A percentile compares a stretch with the other conserved stretches of the same genome.
These are phyloP conservation scores for Vigna unguiculata DNA, from an alignment of 306 rosid species.

Conservation along the genomic window DNA sequence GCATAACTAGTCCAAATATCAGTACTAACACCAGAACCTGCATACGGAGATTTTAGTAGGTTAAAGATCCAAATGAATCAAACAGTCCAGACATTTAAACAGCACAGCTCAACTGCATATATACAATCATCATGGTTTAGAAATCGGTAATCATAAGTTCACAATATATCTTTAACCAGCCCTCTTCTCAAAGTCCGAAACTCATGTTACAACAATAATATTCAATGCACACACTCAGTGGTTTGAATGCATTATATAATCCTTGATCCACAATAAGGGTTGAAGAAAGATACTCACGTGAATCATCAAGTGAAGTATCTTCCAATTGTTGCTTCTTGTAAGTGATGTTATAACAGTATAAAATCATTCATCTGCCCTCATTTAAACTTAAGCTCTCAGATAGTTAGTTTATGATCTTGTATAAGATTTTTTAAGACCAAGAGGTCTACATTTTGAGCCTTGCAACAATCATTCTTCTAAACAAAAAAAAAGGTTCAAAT, in stretches of 20 bases:
- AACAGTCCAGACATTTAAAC: slow-evolving; percentile 15
- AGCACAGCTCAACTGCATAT: slow-evolving; percentile 6
- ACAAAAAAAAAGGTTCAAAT: not conserved
- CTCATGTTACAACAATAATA: not conserved
- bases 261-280: slow-evolving; percentile 15
- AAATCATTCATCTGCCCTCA: not conserved
- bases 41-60: slow-evolving; percentile 39
- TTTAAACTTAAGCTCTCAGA: not conserved
- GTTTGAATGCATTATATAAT: slow-evolving; percentile 9
- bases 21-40: slow-evolving; percentile 97
- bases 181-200: slow-evolving; percentile 30
- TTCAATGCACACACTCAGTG: not conserved
- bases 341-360: slow-evolving; percentile 6
- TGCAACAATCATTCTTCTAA: not conserved
- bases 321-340: not conserved
- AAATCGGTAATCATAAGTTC: slow-evolving; percentile 6
- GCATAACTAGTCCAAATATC: slow-evolving; percentile 95
- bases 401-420: not conserved
- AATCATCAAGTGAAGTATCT: slow-evolving; percentile 6
- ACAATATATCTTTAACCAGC: slow-evolving; percentile 8
- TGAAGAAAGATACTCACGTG: not conserved
- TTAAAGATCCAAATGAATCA: slow-evolving; percentile 33
- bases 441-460: not conserved
- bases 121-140: slow-evolving; percentile 12
- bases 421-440: slow-evolving; percentile 1